phyloP scores from a whole-genome alignment of 306 rosid species.

The Arachis hypogaea region DNA sequence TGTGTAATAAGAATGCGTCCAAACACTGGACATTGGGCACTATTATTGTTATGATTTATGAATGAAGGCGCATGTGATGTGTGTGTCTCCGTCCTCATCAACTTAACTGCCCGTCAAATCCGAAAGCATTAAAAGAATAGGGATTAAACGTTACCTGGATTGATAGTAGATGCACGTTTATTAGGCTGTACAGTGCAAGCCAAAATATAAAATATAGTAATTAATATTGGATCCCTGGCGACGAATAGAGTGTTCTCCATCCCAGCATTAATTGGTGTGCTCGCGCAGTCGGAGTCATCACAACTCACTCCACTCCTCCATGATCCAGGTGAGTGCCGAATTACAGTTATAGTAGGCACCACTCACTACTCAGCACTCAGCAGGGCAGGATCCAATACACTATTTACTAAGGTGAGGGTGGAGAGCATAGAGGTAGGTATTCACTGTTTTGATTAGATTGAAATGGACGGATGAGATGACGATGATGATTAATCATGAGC shows the following conservation, averaged over 20 bases:
- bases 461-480: constrained; percentile 41
- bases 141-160: not conserved
- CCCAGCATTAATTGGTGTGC: too few species aligned
- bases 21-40: not conserved
- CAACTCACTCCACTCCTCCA: too few species aligned
- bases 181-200: not conserved
- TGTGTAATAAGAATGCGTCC: constrained; percentile 27
- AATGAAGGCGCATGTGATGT: not conserved
- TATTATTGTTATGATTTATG: not conserved
- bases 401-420: constrained; percentile 20
- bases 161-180: too few species aligned
- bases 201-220: too few species aligned
- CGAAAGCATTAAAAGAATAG: not conserved
- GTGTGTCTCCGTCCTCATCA: not conserved
- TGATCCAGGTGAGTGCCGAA: too few species aligned
- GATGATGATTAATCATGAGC: constrained; percentile 4
- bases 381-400: too few species aligned
- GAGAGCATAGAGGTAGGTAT: not conserved
- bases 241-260: not conserved
- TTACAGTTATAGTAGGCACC: too few species aligned
- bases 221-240: constrained; percentile 51
- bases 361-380: too few species aligned
- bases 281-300: too few species aligned
- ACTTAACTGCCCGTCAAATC: not conserved
- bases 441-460: not conserved